Percentiles rank a stretch among this genome's conserved stretches.
phyloP scores from a whole-genome alignment of 1,284 basidiomycete species.

The Microbotryomycetes sp. region DNA sequence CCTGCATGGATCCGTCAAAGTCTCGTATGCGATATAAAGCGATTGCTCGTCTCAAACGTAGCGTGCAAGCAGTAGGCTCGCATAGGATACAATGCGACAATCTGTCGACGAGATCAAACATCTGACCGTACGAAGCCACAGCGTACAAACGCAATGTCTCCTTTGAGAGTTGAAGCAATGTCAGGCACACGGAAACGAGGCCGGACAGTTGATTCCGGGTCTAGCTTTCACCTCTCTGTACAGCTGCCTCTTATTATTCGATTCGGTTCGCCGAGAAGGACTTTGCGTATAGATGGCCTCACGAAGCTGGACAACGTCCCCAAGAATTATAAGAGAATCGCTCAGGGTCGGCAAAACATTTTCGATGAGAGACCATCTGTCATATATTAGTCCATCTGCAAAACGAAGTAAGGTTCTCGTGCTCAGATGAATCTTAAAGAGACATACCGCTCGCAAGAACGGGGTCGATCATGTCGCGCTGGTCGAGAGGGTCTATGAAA shows the following conservation, averaged over 20 bases:
- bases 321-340: slow-evolving; percentile 17
- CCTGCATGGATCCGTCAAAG: slow-evolving; percentile 4
- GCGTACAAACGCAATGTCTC: slow-evolving; percentile 18
- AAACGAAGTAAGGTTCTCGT: too few species aligned
- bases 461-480: slow-evolving; percentile 16
- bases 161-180: too few species aligned
- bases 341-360: neutral
- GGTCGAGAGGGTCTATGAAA: slow-evolving; percentile 6
- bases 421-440: neutral
- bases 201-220: too few species aligned
- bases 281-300: slow-evolving; percentile 17
- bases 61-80: slow-evolving; percentile 20
- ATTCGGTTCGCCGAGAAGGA: slow-evolving; percentile 9
- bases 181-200: too few species aligned
- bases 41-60: slow-evolving; percentile 15
- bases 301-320: slow-evolving; percentile 30
- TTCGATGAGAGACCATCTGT: slow-evolving; percentile 18
- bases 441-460: slow-evolving; percentile 18
- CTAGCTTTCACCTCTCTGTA: slow-evolving; percentile 17
- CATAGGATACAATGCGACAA: slow-evolving; percentile 28
- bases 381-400: slow-evolving; percentile 22
- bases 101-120: slow-evolving; percentile 9
- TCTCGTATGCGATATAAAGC: slow-evolving; percentile 20
- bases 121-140: neutral
- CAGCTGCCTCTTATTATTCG: slow-evolving; percentile 1